phyloP scores from a whole-genome alignment of 805 yeast genomes.

The Starmerella bombicola region DNA sequence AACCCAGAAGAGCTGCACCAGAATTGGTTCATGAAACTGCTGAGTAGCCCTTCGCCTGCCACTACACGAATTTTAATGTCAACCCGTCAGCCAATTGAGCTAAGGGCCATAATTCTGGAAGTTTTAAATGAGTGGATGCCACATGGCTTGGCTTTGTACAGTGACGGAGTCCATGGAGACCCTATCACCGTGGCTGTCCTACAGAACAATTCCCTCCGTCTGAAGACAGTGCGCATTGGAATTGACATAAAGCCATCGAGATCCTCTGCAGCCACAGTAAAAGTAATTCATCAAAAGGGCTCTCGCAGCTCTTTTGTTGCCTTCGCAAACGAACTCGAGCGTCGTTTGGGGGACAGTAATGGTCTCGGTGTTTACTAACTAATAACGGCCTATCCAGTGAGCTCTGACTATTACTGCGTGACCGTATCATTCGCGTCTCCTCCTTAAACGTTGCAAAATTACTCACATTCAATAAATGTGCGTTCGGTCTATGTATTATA shows the following conservation, averaged over 20 bases:
- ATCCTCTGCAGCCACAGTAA: conserved; percentile 20
- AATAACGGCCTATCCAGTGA: too few species aligned
- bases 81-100: conserved; percentile 21
- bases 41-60: conserved; percentile 14
- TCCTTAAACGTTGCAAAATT: too few species aligned
- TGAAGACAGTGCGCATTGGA: conserved; percentile 26
- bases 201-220: conserved; percentile 27
- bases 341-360: conserved; percentile 19
- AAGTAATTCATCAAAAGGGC: conserved; percentile 24
- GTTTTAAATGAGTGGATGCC: conserved; percentile 29
- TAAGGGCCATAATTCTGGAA: conserved; percentile 26
- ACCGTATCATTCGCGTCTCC: too few species aligned
- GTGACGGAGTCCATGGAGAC: conserved; percentile 22
- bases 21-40: conserved; percentile 31
- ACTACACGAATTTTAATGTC: conserved; percentile 24
- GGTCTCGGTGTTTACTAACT: conserved; percentile 7
- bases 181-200: conserved; percentile 27
- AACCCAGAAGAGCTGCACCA: conserved; percentile 24
- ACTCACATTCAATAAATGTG: too few species aligned
- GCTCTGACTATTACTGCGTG: too few species aligned
- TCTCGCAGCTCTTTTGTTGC: conserved; percentile 25
- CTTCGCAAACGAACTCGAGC: conserved; percentile 26
- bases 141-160: conserved; percentile 28
- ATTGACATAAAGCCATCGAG: conserved; percentile 19
- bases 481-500: too few species aligned